Base-by-base conservation (phyloP, 176 grass and related monocot species). In the Eleusine coracana region DNA sequence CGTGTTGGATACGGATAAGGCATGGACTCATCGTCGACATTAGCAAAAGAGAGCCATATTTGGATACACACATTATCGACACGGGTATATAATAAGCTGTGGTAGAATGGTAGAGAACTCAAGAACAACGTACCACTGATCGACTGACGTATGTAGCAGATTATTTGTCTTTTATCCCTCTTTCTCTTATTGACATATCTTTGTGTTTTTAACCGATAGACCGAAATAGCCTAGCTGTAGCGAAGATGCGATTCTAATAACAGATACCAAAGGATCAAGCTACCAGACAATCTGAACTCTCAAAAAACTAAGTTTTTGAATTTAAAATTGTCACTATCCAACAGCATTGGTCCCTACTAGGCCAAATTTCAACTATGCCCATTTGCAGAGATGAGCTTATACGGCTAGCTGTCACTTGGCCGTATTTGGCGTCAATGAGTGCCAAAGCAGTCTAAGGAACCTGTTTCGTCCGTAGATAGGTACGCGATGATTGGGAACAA, bases 321-420 rank as follows among this genome's bases (percentile, higher is more conserved):
- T 70, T 75, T 61, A 52, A 61, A 80, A 51, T 61, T 68, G 61
- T 39, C 27, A 67, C 51, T 41, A 34, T 45, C 21, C 45, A 29
- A 36, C 40, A 31, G 23, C 50, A 28, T 80, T 66, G 79, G 59
- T 73, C 74, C 20, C 3, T 67, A 38, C 58, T 79, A 88, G 75
- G 80, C 58, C 39, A 68, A 74, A 39, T 67, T 74, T 67, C 59
- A 79, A 83, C n/a, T 59, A 73, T 42, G 37, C 18, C 55, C 50
- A 58, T 10, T 49, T 73, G 27, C 45, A 31, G 63, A n/a, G 76
- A 80, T 89, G 70, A 84, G 70, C 54, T 37, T 64, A 7, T 75
- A 64, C 31, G 38, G 75, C 31, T 80, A 51, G 21, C n/a, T 74
- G 69, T 34, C 75, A 41, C 37, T 64, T 29, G 56, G 49, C 80